Evolutionary conservation across 2,329 filamentous ascomycete species (phyloP).

Genomic region (Aspergillus sojae): DNA sequence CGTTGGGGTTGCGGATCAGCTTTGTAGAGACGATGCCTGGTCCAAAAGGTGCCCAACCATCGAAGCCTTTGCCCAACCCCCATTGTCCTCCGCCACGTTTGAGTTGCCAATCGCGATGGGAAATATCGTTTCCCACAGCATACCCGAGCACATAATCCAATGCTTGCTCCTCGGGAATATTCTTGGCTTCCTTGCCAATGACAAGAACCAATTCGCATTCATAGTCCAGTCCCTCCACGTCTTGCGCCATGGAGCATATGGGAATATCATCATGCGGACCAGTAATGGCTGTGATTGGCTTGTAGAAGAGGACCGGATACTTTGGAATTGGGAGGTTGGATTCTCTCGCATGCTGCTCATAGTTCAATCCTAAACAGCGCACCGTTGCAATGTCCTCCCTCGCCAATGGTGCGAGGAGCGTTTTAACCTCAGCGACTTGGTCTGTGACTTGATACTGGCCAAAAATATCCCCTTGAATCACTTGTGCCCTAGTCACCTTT

Average conservation of each 20-base stretch:
- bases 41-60: constrained; percentile 74
- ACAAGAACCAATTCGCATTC: constrained; percentile 77
- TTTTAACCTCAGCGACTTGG: constrained; percentile 54
- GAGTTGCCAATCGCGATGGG: constrained; percentile 75
- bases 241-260: constrained; percentile 66
- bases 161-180: constrained; percentile 67
- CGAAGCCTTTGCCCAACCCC: constrained; percentile 73
- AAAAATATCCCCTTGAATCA: constrained; percentile 69
- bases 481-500: constrained; percentile 61
- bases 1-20: constrained; percentile 48
- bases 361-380: constrained; percentile 72
- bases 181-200: constrained; percentile 67
- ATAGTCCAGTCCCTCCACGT: constrained; percentile 70
- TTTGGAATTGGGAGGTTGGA: constrained; percentile 69
- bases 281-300: constrained; percentile 66
- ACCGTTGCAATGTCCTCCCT: constrained; percentile 66
- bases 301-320: constrained; percentile 75
- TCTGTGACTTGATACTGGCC: constrained; percentile 66
- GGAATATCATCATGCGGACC: constrained; percentile 69
- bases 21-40: constrained; percentile 67
- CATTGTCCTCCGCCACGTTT: constrained; percentile 70
- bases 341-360: constrained; percentile 71
- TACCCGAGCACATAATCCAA: constrained; percentile 76
- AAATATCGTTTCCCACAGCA: constrained; percentile 76
- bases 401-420: constrained; percentile 66